phyloP scores from a whole-genome alignment of 176 grass and related monocot genomes.

The Aegilops bicornis region DNA sequence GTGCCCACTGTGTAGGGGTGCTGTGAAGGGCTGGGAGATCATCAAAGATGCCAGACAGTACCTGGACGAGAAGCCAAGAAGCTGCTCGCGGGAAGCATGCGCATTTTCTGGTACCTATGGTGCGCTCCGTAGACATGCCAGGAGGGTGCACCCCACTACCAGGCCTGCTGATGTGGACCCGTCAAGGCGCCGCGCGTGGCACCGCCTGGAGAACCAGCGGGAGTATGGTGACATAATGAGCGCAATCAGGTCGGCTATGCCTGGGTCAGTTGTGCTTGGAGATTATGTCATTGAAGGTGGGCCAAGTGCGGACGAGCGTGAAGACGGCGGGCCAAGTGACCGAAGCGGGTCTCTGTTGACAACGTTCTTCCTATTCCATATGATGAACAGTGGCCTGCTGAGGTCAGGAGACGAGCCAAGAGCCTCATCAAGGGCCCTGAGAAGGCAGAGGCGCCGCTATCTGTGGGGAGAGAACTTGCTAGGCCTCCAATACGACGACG shows the following conservation, averaged over 20 bases:
- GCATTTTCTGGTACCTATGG: slow-evolving; percentile 73
- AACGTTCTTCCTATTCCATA: slow-evolving; percentile 68
- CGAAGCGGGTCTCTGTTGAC: slow-evolving; percentile 55
- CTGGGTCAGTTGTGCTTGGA: slow-evolving; percentile 69
- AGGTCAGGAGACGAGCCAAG: slow-evolving; percentile 48
- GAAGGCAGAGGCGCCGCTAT: slow-evolving; percentile 66
- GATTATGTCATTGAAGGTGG: slow-evolving; percentile 72
- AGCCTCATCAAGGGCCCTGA: slow-evolving; percentile 38
- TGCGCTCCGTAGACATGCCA: slow-evolving; percentile 70
- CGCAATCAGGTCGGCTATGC: slow-evolving; percentile 78
- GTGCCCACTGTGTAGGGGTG: slow-evolving; percentile 77
- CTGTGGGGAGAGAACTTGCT: slow-evolving; percentile 82
- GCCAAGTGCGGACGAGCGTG: slow-evolving; percentile 13
- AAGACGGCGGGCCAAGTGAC: slow-evolving; percentile 45
- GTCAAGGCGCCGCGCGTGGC: slow-evolving; percentile 61
- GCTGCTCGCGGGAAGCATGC: slow-evolving; percentile 59
- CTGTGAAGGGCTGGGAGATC: slow-evolving; percentile 56
- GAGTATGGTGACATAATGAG: slow-evolving; percentile 77
- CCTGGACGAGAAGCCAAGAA: slow-evolving; percentile 65
- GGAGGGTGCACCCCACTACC: slow-evolving; percentile 61
- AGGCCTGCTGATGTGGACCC: slow-evolving; percentile 70
- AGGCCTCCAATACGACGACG: slow-evolving; percentile 53
- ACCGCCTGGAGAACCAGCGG: slow-evolving; percentile 67
- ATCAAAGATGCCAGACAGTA: slow-evolving; percentile 70
- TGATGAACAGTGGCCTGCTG: slow-evolving; percentile 52